Evolutionary conservation across 176 grass and related monocot genomes (phyloP).

Genomic region (Cocos nucifera): DNA sequence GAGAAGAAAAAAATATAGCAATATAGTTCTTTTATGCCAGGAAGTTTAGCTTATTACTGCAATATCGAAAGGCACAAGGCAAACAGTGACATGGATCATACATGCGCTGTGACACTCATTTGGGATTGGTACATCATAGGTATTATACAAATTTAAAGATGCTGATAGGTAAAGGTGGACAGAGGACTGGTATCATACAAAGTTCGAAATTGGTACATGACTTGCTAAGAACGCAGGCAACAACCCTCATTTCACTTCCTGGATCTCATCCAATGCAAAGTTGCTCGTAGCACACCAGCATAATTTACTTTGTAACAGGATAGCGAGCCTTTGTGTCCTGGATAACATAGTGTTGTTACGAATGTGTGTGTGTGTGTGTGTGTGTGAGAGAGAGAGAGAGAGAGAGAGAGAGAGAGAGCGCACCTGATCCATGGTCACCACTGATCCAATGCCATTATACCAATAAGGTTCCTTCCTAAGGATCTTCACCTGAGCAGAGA

Average conservation of each 20-base stretch:
- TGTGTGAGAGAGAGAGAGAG: no score
- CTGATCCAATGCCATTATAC: constrained; percentile 10
- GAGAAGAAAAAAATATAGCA: no score
- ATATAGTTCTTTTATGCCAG: no score
- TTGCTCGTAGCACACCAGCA: not conserved
- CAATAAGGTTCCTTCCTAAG: constrained; percentile 15
- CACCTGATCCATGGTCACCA: constrained; percentile 1
- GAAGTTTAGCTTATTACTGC: no score
- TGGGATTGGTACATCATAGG: no score
- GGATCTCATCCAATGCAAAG: constrained; percentile 4
- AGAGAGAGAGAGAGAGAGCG: not conserved
- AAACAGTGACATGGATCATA: no score
- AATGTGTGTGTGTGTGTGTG: not conserved
- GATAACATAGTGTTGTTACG: not conserved
- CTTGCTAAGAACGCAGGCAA: not conserved
- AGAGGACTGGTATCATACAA: no score
- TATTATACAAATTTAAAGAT: no score
- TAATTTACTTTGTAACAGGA: constrained; percentile 9
- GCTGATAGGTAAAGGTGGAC: no score
- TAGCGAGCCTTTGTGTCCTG: constrained; percentile 8
- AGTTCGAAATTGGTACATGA: not conserved
- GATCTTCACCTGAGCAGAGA: constrained; percentile 6
- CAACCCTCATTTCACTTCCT: not conserved
- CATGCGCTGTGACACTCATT: no score
- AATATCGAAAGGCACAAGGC: no score